phyloP scores from a whole-genome alignment of 2,329 filamentous ascomycete genomes.

The Calycina marina region DNA sequence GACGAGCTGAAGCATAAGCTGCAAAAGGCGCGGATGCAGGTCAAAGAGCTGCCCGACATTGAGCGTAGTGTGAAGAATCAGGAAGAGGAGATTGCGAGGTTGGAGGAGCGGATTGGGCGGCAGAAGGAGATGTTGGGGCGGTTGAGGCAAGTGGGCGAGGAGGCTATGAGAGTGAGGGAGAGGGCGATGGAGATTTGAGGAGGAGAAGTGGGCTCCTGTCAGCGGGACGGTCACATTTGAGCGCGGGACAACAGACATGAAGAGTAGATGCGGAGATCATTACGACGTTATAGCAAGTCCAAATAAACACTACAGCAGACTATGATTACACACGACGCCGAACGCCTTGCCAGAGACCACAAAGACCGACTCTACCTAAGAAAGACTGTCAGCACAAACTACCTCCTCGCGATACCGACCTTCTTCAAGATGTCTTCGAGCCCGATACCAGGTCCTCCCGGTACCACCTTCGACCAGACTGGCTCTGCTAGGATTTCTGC shows the following conservation, averaged over 20 bases:
- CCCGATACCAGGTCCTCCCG: constrained; percentile 44
- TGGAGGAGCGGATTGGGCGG: constrained; percentile 47
- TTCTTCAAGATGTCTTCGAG: constrained; percentile 50
- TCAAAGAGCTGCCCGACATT: constrained; percentile 56
- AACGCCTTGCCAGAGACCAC: too few relatives aligned
- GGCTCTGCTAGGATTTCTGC: constrained; percentile 42
- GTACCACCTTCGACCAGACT: constrained; percentile 56
- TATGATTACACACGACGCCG: too few relatives aligned
- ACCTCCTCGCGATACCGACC: constrained; percentile 24
- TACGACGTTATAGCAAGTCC: too few relatives aligned
- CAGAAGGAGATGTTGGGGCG: constrained; percentile 44
- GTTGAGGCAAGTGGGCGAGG: constrained; percentile 36
- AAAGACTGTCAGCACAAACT: not conserved
- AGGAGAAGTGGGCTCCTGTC: too few relatives aligned
- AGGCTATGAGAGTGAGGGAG: constrained; percentile 20
- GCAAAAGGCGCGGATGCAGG: constrained; percentile 56
- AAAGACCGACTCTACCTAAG: not conserved
- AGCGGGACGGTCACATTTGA: too few relatives aligned
- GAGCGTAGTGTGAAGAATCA: constrained; percentile 52
- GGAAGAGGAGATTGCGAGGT: constrained; percentile 50
- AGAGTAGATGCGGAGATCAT: too few relatives aligned
- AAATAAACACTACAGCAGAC: too few relatives aligned
- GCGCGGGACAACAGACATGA: too few relatives aligned
- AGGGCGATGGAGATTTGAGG: too few relatives aligned
- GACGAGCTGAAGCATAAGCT: constrained; percentile 72